phyloP scores from a whole-genome alignment of 164 flowering plant species.

The Macadamia integrifolia region DNA sequence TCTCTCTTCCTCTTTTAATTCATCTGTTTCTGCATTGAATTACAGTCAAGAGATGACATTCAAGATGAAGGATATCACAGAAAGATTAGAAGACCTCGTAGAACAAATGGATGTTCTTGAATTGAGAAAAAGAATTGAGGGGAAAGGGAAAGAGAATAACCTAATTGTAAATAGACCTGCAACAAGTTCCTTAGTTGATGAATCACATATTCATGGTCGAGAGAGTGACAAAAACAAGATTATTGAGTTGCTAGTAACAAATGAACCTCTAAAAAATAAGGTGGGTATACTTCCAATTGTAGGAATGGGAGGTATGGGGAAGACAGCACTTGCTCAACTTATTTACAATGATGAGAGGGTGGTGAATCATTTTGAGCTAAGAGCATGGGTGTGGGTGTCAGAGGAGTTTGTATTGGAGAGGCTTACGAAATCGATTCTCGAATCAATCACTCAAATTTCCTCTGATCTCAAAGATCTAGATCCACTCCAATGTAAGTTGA shows the following conservation, averaged over 20 bases:
- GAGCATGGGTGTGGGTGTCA: background rate
- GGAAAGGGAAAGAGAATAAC: background rate
- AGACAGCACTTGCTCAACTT: background rate
- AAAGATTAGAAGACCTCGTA: background rate
- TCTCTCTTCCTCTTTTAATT: background rate
- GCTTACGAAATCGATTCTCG: background rate
- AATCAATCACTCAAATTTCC: background rate
- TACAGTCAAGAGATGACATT: background rate
- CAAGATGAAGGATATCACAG: background rate
- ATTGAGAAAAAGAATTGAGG: background rate
- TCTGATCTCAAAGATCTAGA: background rate
- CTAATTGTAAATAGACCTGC: too few species aligned
- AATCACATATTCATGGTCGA: too few species aligned
- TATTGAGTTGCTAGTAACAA: background rate
- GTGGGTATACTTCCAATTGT: background rate
- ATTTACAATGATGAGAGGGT: background rate
- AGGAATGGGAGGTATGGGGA: background rate
- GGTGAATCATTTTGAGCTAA: background rate
- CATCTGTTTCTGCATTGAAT: background rate
- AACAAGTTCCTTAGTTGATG: too few species aligned
- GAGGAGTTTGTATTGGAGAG: background rate
- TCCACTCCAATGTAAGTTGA: background rate
- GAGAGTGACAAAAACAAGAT: too few species aligned
- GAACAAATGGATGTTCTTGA: background rate
- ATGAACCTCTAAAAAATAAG: background rate